Conservation (phyloP, 179 eudicot genomes). For the Beta corolliflora region DNA sequence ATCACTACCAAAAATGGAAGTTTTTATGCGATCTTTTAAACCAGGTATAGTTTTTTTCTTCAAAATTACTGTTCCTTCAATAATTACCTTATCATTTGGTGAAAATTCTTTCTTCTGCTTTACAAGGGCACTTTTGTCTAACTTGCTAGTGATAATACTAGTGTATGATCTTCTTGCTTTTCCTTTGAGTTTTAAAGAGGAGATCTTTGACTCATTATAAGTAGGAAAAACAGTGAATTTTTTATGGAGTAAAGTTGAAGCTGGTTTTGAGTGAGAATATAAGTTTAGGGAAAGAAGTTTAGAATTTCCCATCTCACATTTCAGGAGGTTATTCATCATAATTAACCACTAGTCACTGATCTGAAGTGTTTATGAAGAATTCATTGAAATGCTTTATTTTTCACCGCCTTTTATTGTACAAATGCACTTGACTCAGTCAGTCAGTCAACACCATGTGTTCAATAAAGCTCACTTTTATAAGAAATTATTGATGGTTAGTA, state of each 20-base stretch:
- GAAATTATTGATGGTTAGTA: not conserved
- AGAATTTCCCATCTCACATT: not conserved
- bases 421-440: not conserved
- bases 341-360: not conserved
- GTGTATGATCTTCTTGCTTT: not conserved
- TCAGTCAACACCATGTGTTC: not conserved
- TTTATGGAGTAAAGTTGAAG: not conserved
- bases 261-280: not conserved
- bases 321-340: slow-evolving; percentile 8
- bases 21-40: not conserved
- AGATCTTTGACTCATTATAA: not conserved
- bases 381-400: not conserved
- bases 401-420: slow-evolving; percentile 5
- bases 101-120: not conserved
- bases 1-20: not conserved
- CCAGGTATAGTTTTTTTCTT: slow-evolving; percentile 32
- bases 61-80: slow-evolving; percentile 43
- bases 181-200: not conserved
- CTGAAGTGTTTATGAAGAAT: not conserved
- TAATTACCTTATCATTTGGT: slow-evolving; percentile 2
- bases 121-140: slow-evolving; percentile 7
- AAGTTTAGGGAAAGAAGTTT: not conserved
- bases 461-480: not conserved
- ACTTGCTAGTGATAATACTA: not conserved
- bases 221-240: not conserved